Evolutionary conservation across 176 grass and related monocot genomes (phyloP).

Genomic region (Calamus simplicifolius): DNA sequence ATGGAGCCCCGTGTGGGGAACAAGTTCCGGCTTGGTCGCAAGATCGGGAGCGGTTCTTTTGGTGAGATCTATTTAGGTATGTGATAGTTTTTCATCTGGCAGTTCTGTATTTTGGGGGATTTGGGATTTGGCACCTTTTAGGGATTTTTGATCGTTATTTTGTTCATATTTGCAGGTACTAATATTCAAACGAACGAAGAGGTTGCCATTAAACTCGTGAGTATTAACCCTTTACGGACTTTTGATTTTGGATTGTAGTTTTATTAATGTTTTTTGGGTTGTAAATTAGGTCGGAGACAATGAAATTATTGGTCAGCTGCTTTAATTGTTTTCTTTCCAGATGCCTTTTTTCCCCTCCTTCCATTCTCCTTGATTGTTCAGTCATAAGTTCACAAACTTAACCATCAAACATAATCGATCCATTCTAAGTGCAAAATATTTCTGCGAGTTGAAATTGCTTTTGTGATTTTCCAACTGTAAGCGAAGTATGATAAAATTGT

Average conservation of each 20-base stretch:
- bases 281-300: background rate
- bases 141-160: conserved; percentile 5
- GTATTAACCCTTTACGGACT: conserved; percentile 1
- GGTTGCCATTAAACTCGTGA: conserved; percentile 83
- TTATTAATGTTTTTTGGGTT: background rate
- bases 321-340: background rate
- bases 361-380: no score
- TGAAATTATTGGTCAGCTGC: background rate
- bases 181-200: conserved; percentile 74
- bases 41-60: conserved; percentile 62
- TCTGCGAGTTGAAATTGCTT: no score
- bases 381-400: no score
- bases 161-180: conserved; percentile 43
- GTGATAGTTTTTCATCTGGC: background rate
- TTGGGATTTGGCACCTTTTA: background rate
- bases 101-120: background rate
- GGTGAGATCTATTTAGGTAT: conserved; percentile 57
- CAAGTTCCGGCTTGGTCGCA: conserved; percentile 58
- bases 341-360: no score
- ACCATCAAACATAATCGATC: no score
- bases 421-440: no score
- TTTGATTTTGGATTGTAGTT: conserved; percentile 2
- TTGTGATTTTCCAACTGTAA: no score
- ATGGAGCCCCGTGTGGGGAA: conserved; percentile 67
- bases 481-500: no score